Percentiles rank a stretch among this genome's conserved stretches.
Evolutionary conservation across 2,329 filamentous ascomycete genomes (phyloP).

Genomic region (Aspergillus sp.): DNA sequence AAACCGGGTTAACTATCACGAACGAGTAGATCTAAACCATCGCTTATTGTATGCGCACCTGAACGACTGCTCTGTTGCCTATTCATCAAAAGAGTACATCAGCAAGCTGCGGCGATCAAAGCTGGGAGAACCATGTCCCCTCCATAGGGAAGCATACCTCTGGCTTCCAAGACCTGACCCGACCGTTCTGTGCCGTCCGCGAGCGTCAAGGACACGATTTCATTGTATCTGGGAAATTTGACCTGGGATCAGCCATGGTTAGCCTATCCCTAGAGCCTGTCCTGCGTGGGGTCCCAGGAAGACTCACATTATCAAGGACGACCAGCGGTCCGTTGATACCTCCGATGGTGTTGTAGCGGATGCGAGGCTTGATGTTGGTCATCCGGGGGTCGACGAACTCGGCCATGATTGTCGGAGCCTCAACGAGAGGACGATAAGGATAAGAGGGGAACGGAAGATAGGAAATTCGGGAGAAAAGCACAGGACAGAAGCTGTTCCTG

Average conservation of each 20-base stretch:
- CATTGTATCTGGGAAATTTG: slow-evolving; percentile 96
- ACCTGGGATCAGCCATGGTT: slow-evolving; percentile 53
- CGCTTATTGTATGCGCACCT: slow-evolving; percentile 54
- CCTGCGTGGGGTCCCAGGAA: background rate
- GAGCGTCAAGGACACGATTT: slow-evolving; percentile 93
- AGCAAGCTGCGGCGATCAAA: slow-evolving; percentile 12
- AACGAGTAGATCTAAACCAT: slow-evolving; percentile 5
- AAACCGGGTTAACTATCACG: slow-evolving; percentile 15
- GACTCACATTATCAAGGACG: slow-evolving; percentile 86
- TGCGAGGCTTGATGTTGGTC: slow-evolving; percentile 59
- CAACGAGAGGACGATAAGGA: slow-evolving; percentile 6
- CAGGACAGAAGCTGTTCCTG: slow-evolving; percentile 3
- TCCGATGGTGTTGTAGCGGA: slow-evolving; percentile 97
- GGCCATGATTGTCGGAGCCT: slow-evolving; percentile 29
- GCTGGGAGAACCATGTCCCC: too few species aligned
- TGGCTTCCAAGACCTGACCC: slow-evolving; percentile 93
- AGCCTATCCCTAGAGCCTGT: slow-evolving; percentile 8
- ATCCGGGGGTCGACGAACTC: slow-evolving; percentile 43
- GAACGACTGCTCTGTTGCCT: slow-evolving; percentile 93
- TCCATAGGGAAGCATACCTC: slow-evolving; percentile 58
- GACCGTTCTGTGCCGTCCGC: slow-evolving; percentile 91
- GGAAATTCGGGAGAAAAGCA: slow-evolving; percentile 5
- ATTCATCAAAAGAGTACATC: slow-evolving; percentile 4
- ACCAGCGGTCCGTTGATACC: slow-evolving; percentile 97
- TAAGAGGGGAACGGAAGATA: slow-evolving; percentile 8